phyloP scores from a whole-genome alignment of 1,284 basidiomycete genomes.

The Puccinia polysora region DNA sequence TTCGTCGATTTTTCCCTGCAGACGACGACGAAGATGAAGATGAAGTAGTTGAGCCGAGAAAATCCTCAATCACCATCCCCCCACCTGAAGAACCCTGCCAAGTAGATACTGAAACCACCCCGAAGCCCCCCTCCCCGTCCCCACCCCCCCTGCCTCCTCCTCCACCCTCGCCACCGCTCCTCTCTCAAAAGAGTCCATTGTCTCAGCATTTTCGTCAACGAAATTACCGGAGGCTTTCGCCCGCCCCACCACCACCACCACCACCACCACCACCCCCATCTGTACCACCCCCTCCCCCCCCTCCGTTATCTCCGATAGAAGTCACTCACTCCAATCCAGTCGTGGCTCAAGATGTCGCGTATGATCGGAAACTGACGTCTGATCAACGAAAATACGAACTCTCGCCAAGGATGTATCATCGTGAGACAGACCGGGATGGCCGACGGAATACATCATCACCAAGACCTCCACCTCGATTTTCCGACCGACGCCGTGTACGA shows the following conservation, averaged over 20 bases:
- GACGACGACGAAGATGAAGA: slow-evolving; percentile 42
- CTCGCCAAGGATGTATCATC: slow-evolving; percentile 3
- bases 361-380: neutral
- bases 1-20: slow-evolving; percentile 42
- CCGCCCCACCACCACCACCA: slow-evolving; percentile 1
- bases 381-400: neutral
- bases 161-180: slow-evolving; percentile 5
- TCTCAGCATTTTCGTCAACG: slow-evolving; percentile 9
- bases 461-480: neutral
- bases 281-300: too few relatives aligned
- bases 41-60: slow-evolving; percentile 1
- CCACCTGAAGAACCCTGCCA: slow-evolving; percentile 7
- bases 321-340: too few relatives aligned
- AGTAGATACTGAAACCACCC: neutral
- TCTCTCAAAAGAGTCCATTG: neutral
- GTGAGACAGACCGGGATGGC: neutral
- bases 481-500: neutral
- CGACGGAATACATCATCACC: neutral
- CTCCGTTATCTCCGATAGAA: too few relatives aligned
- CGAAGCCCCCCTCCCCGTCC: neutral
- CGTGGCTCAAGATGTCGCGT: neutral
- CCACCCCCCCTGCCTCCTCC: slow-evolving; percentile 25
- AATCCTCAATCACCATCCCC: neutral
- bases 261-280: slow-evolving; percentile 18
- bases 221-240: slow-evolving; percentile 3